Evolutionary conservation across 2,329 filamentous ascomycete genomes (phyloP).

Genomic region (Juglanconis sp.): DNA sequence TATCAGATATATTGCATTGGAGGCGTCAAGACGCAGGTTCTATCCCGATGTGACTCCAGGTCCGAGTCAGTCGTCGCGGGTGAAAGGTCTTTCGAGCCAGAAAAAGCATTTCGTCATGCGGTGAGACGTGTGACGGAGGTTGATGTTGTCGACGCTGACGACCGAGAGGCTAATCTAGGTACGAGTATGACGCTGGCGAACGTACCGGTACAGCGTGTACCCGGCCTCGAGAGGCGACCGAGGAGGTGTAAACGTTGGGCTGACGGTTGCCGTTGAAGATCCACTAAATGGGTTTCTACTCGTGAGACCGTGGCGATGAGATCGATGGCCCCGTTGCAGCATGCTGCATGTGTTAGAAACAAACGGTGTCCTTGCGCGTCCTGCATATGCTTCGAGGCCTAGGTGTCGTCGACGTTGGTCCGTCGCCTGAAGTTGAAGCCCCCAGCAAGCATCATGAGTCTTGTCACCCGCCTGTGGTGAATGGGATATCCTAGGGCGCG

Average conservation of each 20-base stretch:
- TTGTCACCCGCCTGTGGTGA: background rate
- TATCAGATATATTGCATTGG: background rate
- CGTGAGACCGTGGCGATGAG: no score
- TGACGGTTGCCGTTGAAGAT: no score
- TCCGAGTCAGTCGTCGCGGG: background rate
- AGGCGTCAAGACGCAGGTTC: constrained; percentile 1
- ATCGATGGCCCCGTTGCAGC: no score
- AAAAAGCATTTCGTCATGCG: background rate
- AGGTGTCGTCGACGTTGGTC: no score
- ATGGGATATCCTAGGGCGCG: background rate
- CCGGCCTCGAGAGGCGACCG: no score
- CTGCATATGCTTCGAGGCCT: no score
- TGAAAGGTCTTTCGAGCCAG: background rate
- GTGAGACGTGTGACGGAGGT: background rate
- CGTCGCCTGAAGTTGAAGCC: no score
- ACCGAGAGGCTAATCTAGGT: background rate
- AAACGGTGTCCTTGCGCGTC: no score
- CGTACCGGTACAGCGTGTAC: no score
- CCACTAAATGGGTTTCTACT: no score
- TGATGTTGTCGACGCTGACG: constrained; percentile 10
- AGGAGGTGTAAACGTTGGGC: no score
- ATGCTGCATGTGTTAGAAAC: no score
- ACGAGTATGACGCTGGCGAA: background rate
- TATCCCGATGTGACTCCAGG: background rate
- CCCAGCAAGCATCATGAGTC: background rate